Conservation (phyloP, 2,329 filamentous ascomycete species). For the Hypoxylon sp. region DNA sequence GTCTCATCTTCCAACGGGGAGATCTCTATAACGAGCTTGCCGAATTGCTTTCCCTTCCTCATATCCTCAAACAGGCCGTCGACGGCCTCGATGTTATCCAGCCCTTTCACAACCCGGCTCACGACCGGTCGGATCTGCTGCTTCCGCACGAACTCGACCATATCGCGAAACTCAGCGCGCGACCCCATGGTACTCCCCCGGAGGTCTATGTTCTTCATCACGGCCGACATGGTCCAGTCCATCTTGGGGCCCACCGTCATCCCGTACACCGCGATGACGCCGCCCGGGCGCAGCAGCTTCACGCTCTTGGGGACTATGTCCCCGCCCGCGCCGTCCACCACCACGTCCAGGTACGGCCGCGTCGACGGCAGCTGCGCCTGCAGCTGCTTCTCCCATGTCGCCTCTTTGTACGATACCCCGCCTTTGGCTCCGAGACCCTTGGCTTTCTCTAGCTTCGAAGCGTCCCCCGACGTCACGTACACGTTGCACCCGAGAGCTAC, state of each 20-base stretch:
- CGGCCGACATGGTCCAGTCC: constrained; percentile 86
- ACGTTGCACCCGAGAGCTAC: constrained; percentile 81
- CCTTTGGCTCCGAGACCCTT: constrained; percentile 80
- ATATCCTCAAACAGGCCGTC: constrained; percentile 89
- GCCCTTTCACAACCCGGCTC: constrained; percentile 78
- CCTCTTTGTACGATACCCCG: constrained; percentile 85
- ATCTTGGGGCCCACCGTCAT: constrained; percentile 92
- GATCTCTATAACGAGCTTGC: constrained; percentile 88
- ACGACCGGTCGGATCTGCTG: constrained; percentile 84
- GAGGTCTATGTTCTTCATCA: constrained; percentile 89
- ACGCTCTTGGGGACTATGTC: constrained; percentile 78
- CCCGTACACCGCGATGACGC: constrained; percentile 88
- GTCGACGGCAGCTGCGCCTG: constrained; percentile 72
- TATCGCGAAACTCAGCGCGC: constrained; percentile 88
- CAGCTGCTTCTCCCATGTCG: constrained; percentile 86
- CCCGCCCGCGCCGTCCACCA: constrained; percentile 92
- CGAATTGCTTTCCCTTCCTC: constrained; percentile 88
- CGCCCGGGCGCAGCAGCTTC: constrained; percentile 82
- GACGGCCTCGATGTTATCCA: constrained; percentile 84
- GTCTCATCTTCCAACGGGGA: constrained; percentile 55
- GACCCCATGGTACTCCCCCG: constrained; percentile 93
- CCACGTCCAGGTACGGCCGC: constrained; percentile 80
- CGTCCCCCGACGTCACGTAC: constrained; percentile 83
- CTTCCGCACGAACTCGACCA: constrained; percentile 84
- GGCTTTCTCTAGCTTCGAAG: constrained; percentile 82